Base-by-base conservation (phyloP, 257 asterid genomes). In the Anisodus acutangulus region DNA sequence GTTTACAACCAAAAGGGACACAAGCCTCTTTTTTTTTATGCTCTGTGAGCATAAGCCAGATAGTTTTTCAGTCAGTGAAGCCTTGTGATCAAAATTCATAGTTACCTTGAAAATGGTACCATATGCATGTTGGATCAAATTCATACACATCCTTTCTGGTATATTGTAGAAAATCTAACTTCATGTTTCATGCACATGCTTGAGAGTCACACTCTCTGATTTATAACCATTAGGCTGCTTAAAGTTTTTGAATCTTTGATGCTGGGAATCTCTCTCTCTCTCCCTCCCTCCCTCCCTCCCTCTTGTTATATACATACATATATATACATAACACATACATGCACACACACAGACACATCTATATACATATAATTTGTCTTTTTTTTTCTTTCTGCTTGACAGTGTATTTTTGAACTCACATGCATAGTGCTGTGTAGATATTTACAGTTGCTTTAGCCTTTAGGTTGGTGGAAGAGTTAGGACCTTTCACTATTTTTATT, bases 91-190 rank as follows among this genome's bases (percentile, higher is more conserved):
- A 74, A 47, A 74, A 74, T 49, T 6, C 62, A 12, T 7, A 7
- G 45, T 74, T 74, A 49, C 31, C 22, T 76, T 43, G 41, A 76
- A 74, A 45, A 10, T 19, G 80, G 80, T 72, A 19, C 59, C 17
- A 51, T 76, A 74, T 74, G 62, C 60, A 49, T 22, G 80, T 76
- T 11, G 81, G 15, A 22, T 74, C 63, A 22, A 76, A 8, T 76
- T 0, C n/a, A 5, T 76, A 76, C 81, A 9, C 45, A 37, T 76
- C 59, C 57, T 7, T 26, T 76, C 19, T 51, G 81, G 81, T 76
- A 4, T 7, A 76, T 9, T 6, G 22, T 26, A 12, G n/a, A 49
- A 51, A 49, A 76, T 47, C 17, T 49, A 19, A 22, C 22, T 76
- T 76, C 62, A 31, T 31, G 35, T 1, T 31, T 31, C 35, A 47